Conservation (phyloP, 179 eudicot genomes). For the Spinacia oleracea region DNA sequence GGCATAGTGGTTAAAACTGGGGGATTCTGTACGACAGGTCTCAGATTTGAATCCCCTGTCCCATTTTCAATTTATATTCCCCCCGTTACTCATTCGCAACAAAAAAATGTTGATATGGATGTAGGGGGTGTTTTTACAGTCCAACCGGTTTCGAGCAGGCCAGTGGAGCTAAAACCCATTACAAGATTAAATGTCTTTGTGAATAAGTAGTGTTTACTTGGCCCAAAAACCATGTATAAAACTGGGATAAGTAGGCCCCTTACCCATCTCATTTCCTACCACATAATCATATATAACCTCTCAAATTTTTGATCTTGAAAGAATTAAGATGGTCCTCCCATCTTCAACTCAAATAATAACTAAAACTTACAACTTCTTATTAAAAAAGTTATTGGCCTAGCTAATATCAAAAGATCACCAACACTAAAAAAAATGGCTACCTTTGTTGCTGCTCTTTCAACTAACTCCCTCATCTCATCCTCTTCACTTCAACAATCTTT, state of each 20-base stretch:
- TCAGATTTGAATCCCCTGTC: too few species aligned
- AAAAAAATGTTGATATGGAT: too few species aligned
- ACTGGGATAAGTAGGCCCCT: constrained; percentile 40
- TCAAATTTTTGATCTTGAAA: not conserved
- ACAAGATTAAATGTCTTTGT: not conserved
- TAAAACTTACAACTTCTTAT: not conserved
- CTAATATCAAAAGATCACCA: constrained; percentile 19
- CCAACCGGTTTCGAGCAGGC: not conserved
- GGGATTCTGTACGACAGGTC: too few species aligned
- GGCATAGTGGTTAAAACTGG: too few species aligned
- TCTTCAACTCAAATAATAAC: constrained; percentile 3
- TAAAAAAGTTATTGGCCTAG: not conserved
- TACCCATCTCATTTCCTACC: constrained; percentile 26
- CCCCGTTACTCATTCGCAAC: too few species aligned
- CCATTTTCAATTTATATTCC: too few species aligned
- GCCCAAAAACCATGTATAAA: constrained; percentile 10
- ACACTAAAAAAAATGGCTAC: constrained; percentile 31
- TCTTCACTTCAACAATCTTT: constrained; percentile 29
- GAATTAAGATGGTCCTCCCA: constrained; percentile 1
- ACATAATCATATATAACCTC: constrained; percentile 24
- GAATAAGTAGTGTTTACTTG: not conserved
- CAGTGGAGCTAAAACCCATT: not conserved
- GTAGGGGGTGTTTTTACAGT: not conserved
- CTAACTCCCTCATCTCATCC: constrained; percentile 28
- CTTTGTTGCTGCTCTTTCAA: constrained; percentile 28